Evolutionary conservation across 2,329 filamentous ascomycete genomes (phyloP).

Genomic region (Penicillium sp.): DNA sequence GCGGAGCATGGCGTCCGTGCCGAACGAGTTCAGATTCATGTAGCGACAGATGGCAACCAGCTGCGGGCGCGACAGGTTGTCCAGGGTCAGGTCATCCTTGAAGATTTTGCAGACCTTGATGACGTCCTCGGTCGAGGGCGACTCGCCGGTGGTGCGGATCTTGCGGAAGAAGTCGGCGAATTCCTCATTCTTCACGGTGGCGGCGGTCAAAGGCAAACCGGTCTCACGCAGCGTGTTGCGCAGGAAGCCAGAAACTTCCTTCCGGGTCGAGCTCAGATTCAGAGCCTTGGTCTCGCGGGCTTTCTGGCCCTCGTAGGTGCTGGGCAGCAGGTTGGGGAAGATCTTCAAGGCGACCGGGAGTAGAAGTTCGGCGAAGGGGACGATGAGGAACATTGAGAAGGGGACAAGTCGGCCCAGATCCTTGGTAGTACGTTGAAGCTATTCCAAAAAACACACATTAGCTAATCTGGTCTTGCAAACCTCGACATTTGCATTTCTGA

Average conservation of each 20-base stretch:
- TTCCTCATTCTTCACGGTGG: constrained; percentile 87
- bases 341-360: constrained; percentile 89
- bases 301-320: constrained; percentile 92
- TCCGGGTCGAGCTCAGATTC: constrained; percentile 79
- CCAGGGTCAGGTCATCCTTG: constrained; percentile 94
- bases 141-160: constrained; percentile 86
- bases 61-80: constrained; percentile 95
- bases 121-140: constrained; percentile 84
- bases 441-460: constrained; percentile 17
- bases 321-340: constrained; percentile 96
- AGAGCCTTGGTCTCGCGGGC: constrained; percentile 88
- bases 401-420: constrained; percentile 91
- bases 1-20: constrained; percentile 95
- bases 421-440: constrained; percentile 87
- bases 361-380: constrained; percentile 92
- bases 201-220: constrained; percentile 83
- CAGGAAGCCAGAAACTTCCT: constrained; percentile 90
- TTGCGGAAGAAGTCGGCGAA: constrained; percentile 98
- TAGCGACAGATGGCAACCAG: constrained; percentile 97
- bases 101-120: constrained; percentile 99
- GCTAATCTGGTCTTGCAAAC: constrained; percentile 2
- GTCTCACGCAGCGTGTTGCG: constrained; percentile 88
- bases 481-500: constrained; percentile 2
- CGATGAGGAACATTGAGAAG: constrained; percentile 95
- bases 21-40: constrained; percentile 96